Percentiles rank a stretch among this genome's conserved stretches.
phyloP scores from a whole-genome alignment of 306 rosid species.

The Trifolium repens region DNA sequence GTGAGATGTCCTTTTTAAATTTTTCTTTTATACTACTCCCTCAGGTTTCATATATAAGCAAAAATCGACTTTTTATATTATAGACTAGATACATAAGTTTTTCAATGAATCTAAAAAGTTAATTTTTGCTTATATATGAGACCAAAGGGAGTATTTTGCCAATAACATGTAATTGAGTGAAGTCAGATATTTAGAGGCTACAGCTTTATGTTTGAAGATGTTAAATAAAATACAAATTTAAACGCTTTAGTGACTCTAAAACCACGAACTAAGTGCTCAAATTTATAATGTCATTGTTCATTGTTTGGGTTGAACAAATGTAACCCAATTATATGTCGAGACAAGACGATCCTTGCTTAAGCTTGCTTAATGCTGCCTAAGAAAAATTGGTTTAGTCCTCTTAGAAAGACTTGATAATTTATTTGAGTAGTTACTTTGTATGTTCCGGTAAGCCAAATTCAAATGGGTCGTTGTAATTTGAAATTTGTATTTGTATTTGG shows the following conservation, averaged over 20 bases:
- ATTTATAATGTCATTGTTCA: slow-evolving; percentile 6
- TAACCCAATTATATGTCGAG: slow-evolving; percentile 9
- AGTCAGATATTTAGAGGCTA: slow-evolving; percentile 16
- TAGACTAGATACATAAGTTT: too few species aligned
- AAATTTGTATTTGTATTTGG: not conserved
- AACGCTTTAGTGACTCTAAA: slow-evolving; percentile 10
- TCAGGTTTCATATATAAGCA: too few species aligned
- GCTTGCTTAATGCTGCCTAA: slow-evolving; percentile 22
- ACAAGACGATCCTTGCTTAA: slow-evolving; percentile 19
- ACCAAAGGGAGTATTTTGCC: too few species aligned
- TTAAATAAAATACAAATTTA: slow-evolving; percentile 4
- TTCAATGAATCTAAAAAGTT: too few species aligned
- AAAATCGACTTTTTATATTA: too few species aligned
- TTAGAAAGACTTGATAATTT: slow-evolving; percentile 10
- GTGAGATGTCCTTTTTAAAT: slow-evolving; percentile 12
- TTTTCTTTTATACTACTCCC: slow-evolving; percentile 9
- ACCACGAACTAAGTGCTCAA: not conserved
- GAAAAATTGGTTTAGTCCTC: not conserved
- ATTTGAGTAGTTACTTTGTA: not conserved
- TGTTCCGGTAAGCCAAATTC: not conserved
- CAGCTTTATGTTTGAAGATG: slow-evolving; percentile 19
- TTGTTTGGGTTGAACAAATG: slow-evolving; percentile 33
- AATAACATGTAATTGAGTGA: slow-evolving; percentile 12
- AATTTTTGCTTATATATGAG: too few species aligned
- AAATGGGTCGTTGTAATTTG: not conserved